phyloP scores from a whole-genome alignment of 768 basidiomycete genomes.

The Boletus edulis region DNA sequence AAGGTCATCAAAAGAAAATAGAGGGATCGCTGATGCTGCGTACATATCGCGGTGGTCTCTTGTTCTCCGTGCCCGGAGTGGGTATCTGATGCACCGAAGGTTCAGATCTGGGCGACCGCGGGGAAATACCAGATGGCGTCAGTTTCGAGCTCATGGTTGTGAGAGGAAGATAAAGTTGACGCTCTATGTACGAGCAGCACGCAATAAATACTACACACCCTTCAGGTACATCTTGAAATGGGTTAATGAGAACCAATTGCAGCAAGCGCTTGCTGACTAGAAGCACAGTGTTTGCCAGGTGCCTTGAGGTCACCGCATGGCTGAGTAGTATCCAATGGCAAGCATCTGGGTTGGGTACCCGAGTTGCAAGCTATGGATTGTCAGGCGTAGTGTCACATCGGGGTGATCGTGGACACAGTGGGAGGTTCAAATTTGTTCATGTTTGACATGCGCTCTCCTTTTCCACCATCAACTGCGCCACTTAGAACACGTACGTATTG shows the following conservation, averaged over 20 bases:
- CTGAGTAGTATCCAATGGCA: too few relatives aligned
- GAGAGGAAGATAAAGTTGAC: background rate
- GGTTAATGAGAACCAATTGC: background rate
- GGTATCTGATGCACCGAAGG: constrained; percentile 52
- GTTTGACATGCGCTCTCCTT: too few relatives aligned
- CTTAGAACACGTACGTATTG: too few relatives aligned
- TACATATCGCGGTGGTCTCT: constrained; percentile 44
- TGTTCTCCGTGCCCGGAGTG: constrained; percentile 32
- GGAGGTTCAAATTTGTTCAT: too few relatives aligned
- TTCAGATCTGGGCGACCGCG: constrained; percentile 37
- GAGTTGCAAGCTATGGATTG: too few relatives aligned
- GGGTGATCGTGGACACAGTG: too few relatives aligned
- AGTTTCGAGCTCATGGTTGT: constrained; percentile 7
- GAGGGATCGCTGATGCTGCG: constrained; percentile 10
- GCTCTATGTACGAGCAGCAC: background rate
- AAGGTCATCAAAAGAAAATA: background rate
- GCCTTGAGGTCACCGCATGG: too few relatives aligned
- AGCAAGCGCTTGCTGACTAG: background rate
- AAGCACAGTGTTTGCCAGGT: background rate
- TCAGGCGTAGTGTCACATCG: too few relatives aligned
- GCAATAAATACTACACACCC: background rate
- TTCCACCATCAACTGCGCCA: too few relatives aligned
- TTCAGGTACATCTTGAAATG: background rate
- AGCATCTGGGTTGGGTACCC: too few relatives aligned
- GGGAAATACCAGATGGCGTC: background rate